Base-by-base conservation (phyloP, 129 eudicot species). In the Tagetes erecta region DNA sequence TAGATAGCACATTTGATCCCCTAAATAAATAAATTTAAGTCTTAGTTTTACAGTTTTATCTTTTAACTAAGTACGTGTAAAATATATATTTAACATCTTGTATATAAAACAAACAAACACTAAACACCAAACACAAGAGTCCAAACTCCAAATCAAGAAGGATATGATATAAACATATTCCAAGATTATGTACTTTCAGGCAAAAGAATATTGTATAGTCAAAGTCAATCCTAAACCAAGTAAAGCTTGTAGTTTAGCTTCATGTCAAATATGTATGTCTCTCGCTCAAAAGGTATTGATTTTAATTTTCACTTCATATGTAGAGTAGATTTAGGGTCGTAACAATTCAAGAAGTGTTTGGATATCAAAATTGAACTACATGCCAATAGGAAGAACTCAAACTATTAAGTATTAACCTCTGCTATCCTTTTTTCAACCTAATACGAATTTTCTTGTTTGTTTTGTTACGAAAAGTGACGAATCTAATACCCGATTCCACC, bases 121-220 rank as follows among this genome's bases (percentile, higher is more conserved):
- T 14, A 56, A 53, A 68, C 75, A 68, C 63, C 70, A 68, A 77
- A 77, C 68, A 47, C 70, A 60, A 46, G 49, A 20, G 63, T 68
- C 70, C 75, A 68, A 77, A 77, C 27, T 57, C n/a, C 69, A 56
- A 20, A 20, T 20, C 30, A 42, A 42, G 52, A 20, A 20, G 27
- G 27, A 20, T 20, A 38, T 20, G 27, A 20, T 42, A 36, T 35
- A 20, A 68, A 65, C 62, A 68, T 76, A 42, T 68, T 77, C 52
- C 60, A 53, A 57, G 13, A 57, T 45, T 57, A 36, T 47, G 11
- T 68, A 57, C 62, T 77, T 39, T 68, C 3, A 38, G 34, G 58
- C 27, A 76, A 44, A 76, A n/a, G 27, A 40, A 67, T 40, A 42
- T 42, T 67, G 68, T 20, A 20, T 20, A n/a, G 58, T 76, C 75